Evolutionary conservation across 768 basidiomycete species (phyloP), one percentile per base, ranked within the genome.

Genomic region (Suillus cothurnatus): DNA sequence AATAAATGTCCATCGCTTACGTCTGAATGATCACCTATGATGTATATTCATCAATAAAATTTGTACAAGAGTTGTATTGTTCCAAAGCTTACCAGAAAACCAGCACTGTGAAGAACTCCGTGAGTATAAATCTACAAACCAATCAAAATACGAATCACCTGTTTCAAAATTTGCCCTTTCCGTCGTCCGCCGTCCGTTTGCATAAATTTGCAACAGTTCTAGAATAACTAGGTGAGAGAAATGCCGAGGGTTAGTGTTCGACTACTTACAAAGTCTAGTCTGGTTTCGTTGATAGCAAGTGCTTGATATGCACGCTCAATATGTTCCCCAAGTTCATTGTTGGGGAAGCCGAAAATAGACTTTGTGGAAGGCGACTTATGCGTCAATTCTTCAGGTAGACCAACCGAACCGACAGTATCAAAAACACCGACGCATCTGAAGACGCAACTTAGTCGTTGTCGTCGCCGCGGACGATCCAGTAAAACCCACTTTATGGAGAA

Each of bases 341-440:
- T 87, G 14, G 81, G 82, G 71, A 92, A 91, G 26, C 91, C 91
- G 68, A 90, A 91, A 4, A 90, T 75, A 5, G 80, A 81, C 61
- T 76, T 80, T 17, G 81, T 73, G 63, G 81, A 82, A 19, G 80
- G 74, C 14, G 81, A 80, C 21, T 77, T 74, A 52, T 81, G 74
- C 3, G 81, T 81, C 19, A 92, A 70, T 69, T 91, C 90, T 69
- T 87, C 87, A 1, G 91, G 91, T 19, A 92, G 74, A 12, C 90
- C 90, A 34, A 90, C 73, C 14, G 89, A 83, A 17, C 89, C 89
- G n/a, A 92, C 91, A 6, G 91, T 92, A 70, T 92, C 91, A 70
- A 88, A 92, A 23, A 92, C 89, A 2, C 90, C 90, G 61, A 92
- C 69, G 67, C 88, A 89, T 74, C 87, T 89, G 67, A 38, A 66